Evolutionary conservation across 2,329 filamentous ascomycete species (phyloP).

Genomic region (Incumbomyces delicatus): DNA sequence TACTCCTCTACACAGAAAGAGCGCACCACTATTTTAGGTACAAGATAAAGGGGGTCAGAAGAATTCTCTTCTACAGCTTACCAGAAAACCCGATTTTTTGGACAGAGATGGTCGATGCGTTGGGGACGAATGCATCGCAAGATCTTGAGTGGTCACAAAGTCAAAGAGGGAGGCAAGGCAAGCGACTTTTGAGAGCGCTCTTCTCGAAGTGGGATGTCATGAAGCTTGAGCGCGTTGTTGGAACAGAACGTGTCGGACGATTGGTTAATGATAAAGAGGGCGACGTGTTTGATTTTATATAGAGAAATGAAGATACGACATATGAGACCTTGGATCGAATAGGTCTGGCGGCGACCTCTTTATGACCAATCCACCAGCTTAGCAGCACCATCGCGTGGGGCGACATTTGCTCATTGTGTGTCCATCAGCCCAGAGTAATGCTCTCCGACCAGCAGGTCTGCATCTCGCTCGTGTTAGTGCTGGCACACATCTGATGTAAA

Average conservation of each 20-base stretch:
- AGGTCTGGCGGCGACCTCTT: too few relatives aligned
- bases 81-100: slow-evolving; percentile 67
- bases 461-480: too few relatives aligned
- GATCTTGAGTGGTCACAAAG: slow-evolving; percentile 47
- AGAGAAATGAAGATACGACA: not conserved
- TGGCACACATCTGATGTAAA: too few relatives aligned
- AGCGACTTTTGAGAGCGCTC: slow-evolving; percentile 44
- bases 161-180: slow-evolving; percentile 43
- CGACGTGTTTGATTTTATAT: slow-evolving; percentile 89
- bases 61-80: slow-evolving; percentile 79
- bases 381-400: too few relatives aligned
- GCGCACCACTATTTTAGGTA: slow-evolving; percentile 97
- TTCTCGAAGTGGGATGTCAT: slow-evolving; percentile 87
- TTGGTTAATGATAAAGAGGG: slow-evolving; percentile 72
- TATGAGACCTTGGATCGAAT: too few relatives aligned
- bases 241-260: slow-evolving; percentile 65
- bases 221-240: slow-evolving; percentile 80
- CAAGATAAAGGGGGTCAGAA: slow-evolving; percentile 66
- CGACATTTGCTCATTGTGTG: too few relatives aligned
- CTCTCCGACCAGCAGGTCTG: too few relatives aligned
- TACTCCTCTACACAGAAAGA: slow-evolving; percentile 85
- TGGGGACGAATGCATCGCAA: slow-evolving; percentile 33
- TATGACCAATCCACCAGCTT: too few relatives aligned
- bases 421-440: too few relatives aligned
- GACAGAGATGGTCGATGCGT: slow-evolving; percentile 32